Evolutionary conservation across 164 flowering plant genomes (phyloP).

Genomic region (Macadamia integrifolia): DNA sequence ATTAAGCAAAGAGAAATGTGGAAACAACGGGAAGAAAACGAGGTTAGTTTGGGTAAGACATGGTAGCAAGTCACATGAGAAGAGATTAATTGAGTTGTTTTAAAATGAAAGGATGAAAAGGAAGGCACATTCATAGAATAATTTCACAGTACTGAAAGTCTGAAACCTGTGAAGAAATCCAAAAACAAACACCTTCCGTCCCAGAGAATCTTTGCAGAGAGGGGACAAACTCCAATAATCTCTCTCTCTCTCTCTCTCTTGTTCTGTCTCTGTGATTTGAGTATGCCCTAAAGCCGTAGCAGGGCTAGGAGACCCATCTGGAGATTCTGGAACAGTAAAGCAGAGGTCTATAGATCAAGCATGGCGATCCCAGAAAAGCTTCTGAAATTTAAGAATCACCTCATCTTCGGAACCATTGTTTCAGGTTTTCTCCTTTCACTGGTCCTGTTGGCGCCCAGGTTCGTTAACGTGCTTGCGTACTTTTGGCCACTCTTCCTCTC

Average conservation of each 20-base stretch:
- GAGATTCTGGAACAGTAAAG: background rate
- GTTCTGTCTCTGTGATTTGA: too few species aligned
- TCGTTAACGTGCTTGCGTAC: conserved; percentile 46
- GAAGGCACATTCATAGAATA: background rate
- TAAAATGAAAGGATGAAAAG: background rate
- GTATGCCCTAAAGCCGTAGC: background rate
- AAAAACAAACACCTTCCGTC: conserved; percentile 5
- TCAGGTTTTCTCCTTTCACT: conserved; percentile 5
- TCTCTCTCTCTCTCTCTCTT: background rate
- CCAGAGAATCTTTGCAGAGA: conserved; percentile 27
- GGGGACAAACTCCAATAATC: conserved; percentile 8
- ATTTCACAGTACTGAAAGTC: background rate
- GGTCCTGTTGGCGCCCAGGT: conserved; percentile 45
- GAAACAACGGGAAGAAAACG: background rate
- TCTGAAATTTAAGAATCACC: conserved; percentile 41
- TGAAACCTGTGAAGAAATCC: background rate
- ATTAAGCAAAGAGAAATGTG: too few species aligned
- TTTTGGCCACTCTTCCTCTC: conserved; percentile 85
- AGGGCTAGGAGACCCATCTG: background rate
- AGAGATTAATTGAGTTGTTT: too few species aligned
- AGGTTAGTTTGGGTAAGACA: background rate
- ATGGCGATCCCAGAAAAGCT: conserved; percentile 56
- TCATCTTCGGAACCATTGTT: conserved; percentile 18
- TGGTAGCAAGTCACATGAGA: too few species aligned
- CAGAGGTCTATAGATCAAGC: background rate